Evolutionary conservation across 768 basidiomycete genomes (phyloP).

Genomic region (Leucocoprinus birnbaumii): DNA sequence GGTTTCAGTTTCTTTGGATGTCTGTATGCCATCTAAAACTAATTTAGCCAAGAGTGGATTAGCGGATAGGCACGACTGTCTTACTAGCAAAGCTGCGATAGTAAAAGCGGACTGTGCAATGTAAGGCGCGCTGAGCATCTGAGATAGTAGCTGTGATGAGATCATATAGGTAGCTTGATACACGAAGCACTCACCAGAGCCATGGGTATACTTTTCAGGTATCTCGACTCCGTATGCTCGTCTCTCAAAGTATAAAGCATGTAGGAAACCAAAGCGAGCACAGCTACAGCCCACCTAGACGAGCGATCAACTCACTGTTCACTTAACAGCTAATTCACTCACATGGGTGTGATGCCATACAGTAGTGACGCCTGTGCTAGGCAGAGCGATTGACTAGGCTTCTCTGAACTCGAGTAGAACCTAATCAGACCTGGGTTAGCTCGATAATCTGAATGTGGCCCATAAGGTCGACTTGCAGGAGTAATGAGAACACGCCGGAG

Average conservation of each 20-base stretch:
- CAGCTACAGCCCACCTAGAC: conserved; percentile 34
- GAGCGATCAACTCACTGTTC: not conserved
- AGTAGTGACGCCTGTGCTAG: conserved; percentile 41
- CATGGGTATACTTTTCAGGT: conserved; percentile 2
- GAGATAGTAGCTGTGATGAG: not conserved
- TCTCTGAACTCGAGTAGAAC: conserved; percentile 40
- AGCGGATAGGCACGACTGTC: conserved; percentile 3
- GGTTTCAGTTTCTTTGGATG: conserved; percentile 26
- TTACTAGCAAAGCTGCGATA: conserved; percentile 25
- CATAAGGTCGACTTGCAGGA: conserved; percentile 42
- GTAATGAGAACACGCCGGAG: conserved; percentile 36
- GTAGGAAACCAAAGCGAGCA: conserved; percentile 31
- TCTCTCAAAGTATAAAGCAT: conserved; percentile 23
- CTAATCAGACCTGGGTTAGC: too few relatives aligned
- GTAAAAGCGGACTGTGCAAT: conserved; percentile 26
- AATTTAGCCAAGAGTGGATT: not conserved
- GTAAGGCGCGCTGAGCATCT: conserved; percentile 36
- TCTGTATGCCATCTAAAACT: conserved; percentile 19
- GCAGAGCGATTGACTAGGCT: conserved; percentile 33
- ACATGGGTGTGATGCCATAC: conserved; percentile 39
- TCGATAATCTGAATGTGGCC: too few relatives aligned
- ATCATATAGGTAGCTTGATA: not conserved
- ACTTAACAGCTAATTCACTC: conserved; percentile 7
- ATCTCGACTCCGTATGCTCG: conserved; percentile 18
- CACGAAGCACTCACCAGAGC: not conserved